A percentile compares a stretch with the other conserved stretches of the same genome.
phyloP scores from a whole-genome alignment of 139 green algal genomes.

The Micromonas commoda region DNA sequence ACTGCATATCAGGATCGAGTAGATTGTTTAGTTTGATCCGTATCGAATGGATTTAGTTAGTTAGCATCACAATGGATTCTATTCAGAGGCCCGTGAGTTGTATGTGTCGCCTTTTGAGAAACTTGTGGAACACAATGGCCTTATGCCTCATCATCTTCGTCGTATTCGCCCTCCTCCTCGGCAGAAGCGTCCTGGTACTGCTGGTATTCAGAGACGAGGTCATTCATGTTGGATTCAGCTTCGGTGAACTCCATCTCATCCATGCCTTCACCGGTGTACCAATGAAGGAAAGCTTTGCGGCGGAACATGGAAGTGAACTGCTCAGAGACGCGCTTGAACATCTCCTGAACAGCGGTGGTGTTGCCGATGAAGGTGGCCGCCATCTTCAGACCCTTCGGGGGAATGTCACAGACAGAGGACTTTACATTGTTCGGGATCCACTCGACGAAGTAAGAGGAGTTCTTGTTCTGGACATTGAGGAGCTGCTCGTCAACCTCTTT shows the following conservation, averaged over 20 bases:
- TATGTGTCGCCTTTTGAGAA: too few relatives aligned
- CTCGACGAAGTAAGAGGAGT: slow-evolving; percentile 53
- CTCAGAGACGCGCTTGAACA: slow-evolving; percentile 51
- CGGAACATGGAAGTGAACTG: slow-evolving; percentile 52
- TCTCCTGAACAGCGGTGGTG: slow-evolving; percentile 50
- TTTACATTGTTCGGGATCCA: slow-evolving; percentile 57
- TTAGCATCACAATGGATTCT: too few relatives aligned
- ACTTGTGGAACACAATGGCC: too few relatives aligned
- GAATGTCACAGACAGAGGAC: slow-evolving; percentile 46
- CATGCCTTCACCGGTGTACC: slow-evolving; percentile 47
- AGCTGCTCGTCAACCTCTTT: slow-evolving; percentile 68
- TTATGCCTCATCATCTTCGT: slow-evolving; percentile 46
- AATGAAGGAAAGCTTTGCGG: slow-evolving; percentile 42
- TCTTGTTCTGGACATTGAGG: slow-evolving; percentile 53
- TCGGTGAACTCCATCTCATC: slow-evolving; percentile 49
- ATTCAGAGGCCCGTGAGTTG: too few relatives aligned
- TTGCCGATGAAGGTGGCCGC: slow-evolving; percentile 49
- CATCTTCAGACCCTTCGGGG: slow-evolving; percentile 50
- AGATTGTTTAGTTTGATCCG: too few relatives aligned
- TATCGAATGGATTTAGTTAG: too few relatives aligned
- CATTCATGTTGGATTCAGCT: slow-evolving; percentile 46
- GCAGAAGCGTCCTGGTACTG: slow-evolving; percentile 44
- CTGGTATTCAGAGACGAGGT: slow-evolving; percentile 45
- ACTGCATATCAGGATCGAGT: too few relatives aligned
- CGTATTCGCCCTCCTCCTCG: slow-evolving; percentile 44